Conservation (phyloP, 495 filamentous ascomycete species). For the Penicillium flavigenum region DNA sequence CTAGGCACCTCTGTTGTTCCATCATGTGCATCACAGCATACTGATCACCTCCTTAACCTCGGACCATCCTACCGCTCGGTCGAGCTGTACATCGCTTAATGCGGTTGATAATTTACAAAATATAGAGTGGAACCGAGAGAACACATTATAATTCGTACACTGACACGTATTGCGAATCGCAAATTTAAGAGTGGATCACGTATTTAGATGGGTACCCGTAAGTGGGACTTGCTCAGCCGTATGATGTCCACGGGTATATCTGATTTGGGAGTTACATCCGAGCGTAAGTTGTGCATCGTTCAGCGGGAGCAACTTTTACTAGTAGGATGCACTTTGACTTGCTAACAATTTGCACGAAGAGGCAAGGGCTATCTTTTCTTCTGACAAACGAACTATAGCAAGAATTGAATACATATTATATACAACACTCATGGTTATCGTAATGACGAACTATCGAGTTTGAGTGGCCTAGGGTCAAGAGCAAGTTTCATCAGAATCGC, state of each 20-base stretch:
- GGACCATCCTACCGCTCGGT: not conserved
- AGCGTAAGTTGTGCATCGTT: not conserved
- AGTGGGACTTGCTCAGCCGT: not conserved
- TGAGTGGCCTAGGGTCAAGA: not conserved
- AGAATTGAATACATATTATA: not conserved
- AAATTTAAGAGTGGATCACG: not conserved
- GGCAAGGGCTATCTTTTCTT: not conserved
- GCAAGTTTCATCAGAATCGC: not conserved
- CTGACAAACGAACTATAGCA: not conserved
- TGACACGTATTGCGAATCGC: not conserved
- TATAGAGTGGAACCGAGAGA: not conserved
- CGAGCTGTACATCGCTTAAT: not conserved
- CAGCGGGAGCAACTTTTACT: not conserved
- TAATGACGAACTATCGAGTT: not conserved
- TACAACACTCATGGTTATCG: not conserved
- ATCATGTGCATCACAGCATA: not conserved
- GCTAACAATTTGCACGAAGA: not conserved
- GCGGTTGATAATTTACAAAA: not conserved
- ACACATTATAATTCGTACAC: not conserved
- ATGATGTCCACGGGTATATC: not conserved
- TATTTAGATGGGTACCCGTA: not conserved
- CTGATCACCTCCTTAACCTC: not conserved
- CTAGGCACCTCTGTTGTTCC: not conserved
- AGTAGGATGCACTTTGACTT: not conserved
- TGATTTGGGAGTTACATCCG: not conserved